Evolutionary conservation across 2,329 filamentous ascomycete species (phyloP).

Genomic region (Claviceps sp.): DNA sequence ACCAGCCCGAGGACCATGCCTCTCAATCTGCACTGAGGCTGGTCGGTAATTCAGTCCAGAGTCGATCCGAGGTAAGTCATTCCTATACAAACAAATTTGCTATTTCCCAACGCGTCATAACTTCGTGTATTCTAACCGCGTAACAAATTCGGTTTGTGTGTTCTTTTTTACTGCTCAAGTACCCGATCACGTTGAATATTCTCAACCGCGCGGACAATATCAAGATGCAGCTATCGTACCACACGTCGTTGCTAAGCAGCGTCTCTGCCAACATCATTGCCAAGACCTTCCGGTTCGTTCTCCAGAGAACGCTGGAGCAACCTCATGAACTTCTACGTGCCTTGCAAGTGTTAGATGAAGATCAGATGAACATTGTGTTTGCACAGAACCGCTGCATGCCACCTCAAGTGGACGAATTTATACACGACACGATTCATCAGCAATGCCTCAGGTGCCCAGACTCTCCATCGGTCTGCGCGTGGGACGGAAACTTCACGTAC

Average conservation of each 20-base stretch:
- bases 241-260: neutral
- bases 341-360: neutral
- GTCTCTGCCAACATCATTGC: neutral
- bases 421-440: neutral
- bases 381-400: neutral
- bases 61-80: neutral
- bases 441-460: neutral
- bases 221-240: neutral
- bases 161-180: neutral
- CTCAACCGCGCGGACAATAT: neutral
- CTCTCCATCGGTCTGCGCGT: neutral
- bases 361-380: neutral
- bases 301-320: neutral
- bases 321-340: neutral
- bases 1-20: constrained; percentile 7
- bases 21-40: neutral
- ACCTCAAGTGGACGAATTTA: neutral
- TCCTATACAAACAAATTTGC: neutral
- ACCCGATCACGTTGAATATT: neutral
- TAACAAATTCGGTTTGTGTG: too few species aligned
- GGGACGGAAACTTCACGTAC: neutral
- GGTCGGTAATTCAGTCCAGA: neutral
- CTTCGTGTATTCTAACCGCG: too few species aligned
- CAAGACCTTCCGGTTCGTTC: neutral
- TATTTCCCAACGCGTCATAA: too few species aligned